Evolutionary conservation across 441 rosid species (phyloP), one percentile per base, ranked within the genome.

Genomic region (Euphorbia celastroides): DNA sequence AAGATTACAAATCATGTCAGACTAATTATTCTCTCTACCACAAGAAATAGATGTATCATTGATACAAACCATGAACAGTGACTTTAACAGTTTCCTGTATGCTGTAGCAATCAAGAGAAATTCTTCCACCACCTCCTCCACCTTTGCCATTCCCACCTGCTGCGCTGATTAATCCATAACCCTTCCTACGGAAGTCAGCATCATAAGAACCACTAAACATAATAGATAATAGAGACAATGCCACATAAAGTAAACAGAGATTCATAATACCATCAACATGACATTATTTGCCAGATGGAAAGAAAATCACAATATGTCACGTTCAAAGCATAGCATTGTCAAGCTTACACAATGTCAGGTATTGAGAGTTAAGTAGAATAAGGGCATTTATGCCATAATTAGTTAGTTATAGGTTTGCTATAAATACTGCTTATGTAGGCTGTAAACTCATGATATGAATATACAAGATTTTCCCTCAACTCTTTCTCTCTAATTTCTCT

Each of bases 51-150:
- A 31, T 57, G 72, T 20, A 34, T 70, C 57, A 77, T 75, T 57
- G 60, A 70, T 59, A 83, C 96, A 67, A 77, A 93, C 98, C 98
- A 85, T 88, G 96, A 65, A 87, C 94, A 63, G 90, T 79, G 70
- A 94, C 88, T 75, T 79, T 85, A 58, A 92, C 72, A 70, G 87
- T 89, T 86, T 94, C 99, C 75, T 92, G 97, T 75, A 88, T 86
- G 91, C 99, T 89, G 86, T 91, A 94, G 78, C 96, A 89, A 69
- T 91, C 88, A 74, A 94, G 86, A 67, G 97, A 88, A 67, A 92
- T 78, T 82, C 99, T 89, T 75, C 99, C 98, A 61, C 99, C 99
- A 9, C 99, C 94, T 71, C 99, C 99, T 67, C 99, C 99, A 59
- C 94, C 99, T 87, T 86, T 82, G 70, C 99, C 99, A 46, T 71